phyloP scores from a whole-genome alignment of 1,139 yeast species.

The Diutina neorugosa region DNA sequence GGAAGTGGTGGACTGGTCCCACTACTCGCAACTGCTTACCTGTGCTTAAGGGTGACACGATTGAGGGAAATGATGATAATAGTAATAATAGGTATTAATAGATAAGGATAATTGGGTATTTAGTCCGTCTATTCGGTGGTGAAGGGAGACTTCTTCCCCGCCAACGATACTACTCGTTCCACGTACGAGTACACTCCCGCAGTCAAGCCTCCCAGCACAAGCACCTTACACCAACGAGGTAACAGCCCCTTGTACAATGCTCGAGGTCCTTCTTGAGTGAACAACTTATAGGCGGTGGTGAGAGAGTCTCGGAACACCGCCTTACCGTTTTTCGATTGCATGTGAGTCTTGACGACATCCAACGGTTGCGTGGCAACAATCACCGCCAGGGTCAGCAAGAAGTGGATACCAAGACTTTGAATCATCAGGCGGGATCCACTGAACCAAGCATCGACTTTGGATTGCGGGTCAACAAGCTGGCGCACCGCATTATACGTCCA shows the following conservation, averaged over 20 bases:
- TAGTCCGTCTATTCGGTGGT: not conserved
- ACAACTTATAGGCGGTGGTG: slow-evolving; percentile 60
- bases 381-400: slow-evolving; percentile 50
- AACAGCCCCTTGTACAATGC: slow-evolving; percentile 69
- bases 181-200: slow-evolving; percentile 16
- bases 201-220: slow-evolving; percentile 71
- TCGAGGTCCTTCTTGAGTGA: slow-evolving; percentile 52
- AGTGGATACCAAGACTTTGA: slow-evolving; percentile 40
- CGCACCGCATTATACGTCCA: slow-evolving; percentile 71
- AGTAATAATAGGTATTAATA: not conserved
- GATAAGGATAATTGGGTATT: not conserved
- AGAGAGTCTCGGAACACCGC: slow-evolving; percentile 55
- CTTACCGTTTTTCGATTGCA: slow-evolving; percentile 67
- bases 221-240: slow-evolving; percentile 70
- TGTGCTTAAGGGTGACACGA: not conserved
- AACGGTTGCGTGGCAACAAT: slow-evolving; percentile 80
- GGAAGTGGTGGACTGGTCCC: not conserved
- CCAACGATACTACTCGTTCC: not conserved
- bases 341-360: slow-evolving; percentile 79
- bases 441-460: slow-evolving; percentile 33
- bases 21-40: not conserved
- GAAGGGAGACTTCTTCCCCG: not conserved
- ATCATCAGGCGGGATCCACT: slow-evolving; percentile 29
- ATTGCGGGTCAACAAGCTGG: slow-evolving; percentile 51
- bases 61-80: not conserved